Base-by-base conservation (phyloP, 352 stramenopile genomes). In the Phytophthora chlamydospora region DNA sequence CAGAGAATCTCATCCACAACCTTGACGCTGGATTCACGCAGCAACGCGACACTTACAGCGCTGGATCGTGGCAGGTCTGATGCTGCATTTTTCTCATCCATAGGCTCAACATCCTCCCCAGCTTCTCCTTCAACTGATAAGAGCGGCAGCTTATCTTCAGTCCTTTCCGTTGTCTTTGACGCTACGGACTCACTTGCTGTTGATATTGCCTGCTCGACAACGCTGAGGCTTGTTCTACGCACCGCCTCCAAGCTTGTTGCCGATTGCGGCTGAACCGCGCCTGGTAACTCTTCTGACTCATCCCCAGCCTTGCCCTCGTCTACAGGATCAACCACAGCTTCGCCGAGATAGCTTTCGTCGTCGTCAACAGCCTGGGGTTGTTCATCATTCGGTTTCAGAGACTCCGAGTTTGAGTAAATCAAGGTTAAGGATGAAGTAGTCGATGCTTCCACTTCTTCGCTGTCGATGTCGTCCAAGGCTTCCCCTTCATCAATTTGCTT, bases 151-250 rank as follows among this genome's bases (percentile, higher is more conserved):
- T 51, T 24, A 8, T 50, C 31, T 14, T 19, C 19, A 19, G 21
- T 10, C 17, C 11, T 32, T 34, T 39, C 21, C 21, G 36, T 19
- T 14, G 13, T 43, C 24, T 33, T 68, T 4, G 34, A 17, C 7
- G 17, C 24, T 32, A 49, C 36, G 4, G 38, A 57, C 12, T 53
- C 31, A 1, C 21, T 63, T 19, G 59, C 59, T n/a, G 44, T 45
- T 24, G 45, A 49, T 50, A 59, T 51, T 11, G 42, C 29, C 10
- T 51, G 40, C 4, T 59, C 41, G 17, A 64, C 47, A 9, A 24
- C 36, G 2, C 40, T 34, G 6, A 32, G 40, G 21, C 46, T 43
- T 8, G 24, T n/a, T 33, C 41, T 44, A 38, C 32, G 61, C 14
- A 52, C 8, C n/a, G 53, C 21, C 24, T 51, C 29, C 29, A 52